These are phyloP conservation scores for Chaetomium tenue DNA, from an alignment of 495 filamentous ascomycete species.

Conservation along the genomic window DNA sequence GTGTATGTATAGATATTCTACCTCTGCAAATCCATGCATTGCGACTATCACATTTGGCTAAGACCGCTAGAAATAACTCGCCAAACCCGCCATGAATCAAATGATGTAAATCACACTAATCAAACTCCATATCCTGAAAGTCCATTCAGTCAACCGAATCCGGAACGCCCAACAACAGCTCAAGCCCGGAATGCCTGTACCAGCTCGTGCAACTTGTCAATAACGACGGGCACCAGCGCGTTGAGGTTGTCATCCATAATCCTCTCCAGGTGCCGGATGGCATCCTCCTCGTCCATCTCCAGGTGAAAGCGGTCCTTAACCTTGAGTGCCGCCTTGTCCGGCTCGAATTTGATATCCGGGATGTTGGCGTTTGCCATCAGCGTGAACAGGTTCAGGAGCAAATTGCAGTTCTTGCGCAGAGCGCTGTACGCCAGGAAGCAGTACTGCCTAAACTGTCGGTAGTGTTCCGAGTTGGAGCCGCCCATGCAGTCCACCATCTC, in stretches of 20 bases:
- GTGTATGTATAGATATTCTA: not conserved
- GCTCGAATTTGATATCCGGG: slow-evolving; percentile 88
- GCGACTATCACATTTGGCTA: too few relatives aligned
- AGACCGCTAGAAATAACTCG: too few relatives aligned
- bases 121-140: not conserved
- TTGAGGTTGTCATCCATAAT: slow-evolving; percentile 87
- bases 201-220: slow-evolving; percentile 91
- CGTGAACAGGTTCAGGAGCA: slow-evolving; percentile 95
- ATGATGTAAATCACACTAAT: not conserved
- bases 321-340: slow-evolving; percentile 88
- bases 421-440: slow-evolving; percentile 95
- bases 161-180: not conserved
- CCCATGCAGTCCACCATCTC: slow-evolving; percentile 99
- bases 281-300: slow-evolving; percentile 91
- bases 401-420: slow-evolving; percentile 78
- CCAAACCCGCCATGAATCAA: not conserved
- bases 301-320: slow-evolving; percentile 92
- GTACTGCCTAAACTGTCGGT: slow-evolving; percentile 85
- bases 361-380: slow-evolving; percentile 98
- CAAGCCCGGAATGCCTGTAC: slow-evolving; percentile 85
- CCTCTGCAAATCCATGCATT: too few relatives aligned
- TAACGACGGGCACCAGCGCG: slow-evolving; percentile 85
- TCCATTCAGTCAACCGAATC: not conserved
- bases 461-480: slow-evolving; percentile 72
- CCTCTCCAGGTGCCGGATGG: slow-evolving; percentile 78